Evolutionary conservation across 108 stramenopile species (phyloP).

Genomic region (Cylindrotheca closterium): DNA sequence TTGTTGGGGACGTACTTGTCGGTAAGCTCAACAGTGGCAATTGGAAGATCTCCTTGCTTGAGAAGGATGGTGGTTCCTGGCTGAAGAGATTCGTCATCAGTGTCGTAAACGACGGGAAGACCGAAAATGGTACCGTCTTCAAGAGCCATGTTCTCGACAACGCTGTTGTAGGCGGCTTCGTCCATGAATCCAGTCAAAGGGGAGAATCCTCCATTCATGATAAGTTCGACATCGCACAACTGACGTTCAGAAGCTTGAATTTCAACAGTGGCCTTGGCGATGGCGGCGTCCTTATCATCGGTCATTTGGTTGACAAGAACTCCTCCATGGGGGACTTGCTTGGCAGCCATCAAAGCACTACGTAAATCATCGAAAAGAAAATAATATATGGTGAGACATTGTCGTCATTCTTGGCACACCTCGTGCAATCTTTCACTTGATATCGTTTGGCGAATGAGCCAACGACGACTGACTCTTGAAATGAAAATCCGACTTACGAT

Average conservation of each 20-base stretch:
- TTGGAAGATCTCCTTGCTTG: constrained; percentile 91
- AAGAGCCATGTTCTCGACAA: constrained; percentile 92
- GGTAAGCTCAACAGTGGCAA: constrained; percentile 93
- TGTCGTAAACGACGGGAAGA: constrained; percentile 98
- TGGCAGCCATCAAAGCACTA: constrained; percentile 69
- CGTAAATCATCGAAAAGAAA: constrained; percentile 1
- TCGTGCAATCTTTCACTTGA: not conserved
- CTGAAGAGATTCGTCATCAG: constrained; percentile 84
- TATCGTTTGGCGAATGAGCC: not conserved
- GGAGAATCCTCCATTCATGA: constrained; percentile 98
- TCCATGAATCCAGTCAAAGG: constrained; percentile 99
- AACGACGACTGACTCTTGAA: not conserved
- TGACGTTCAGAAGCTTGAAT: constrained; percentile 92
- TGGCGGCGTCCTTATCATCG: constrained; percentile 86
- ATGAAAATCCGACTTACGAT: constrained; percentile 15
- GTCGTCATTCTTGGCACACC: constrained; percentile 35
- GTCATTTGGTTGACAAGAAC: constrained; percentile 91
- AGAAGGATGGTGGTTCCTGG: constrained; percentile 93
- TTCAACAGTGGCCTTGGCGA: constrained; percentile 82
- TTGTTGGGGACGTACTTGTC: constrained; percentile 95
- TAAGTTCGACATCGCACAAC: constrained; percentile 97
- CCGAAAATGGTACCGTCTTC: constrained; percentile 95
- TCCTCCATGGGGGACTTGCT: constrained; percentile 94
- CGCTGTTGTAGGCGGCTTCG: constrained; percentile 85
- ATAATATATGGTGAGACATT: not conserved